These are phyloP conservation scores for Globisporangium paddicum DNA, from an alignment of 352 stramenopile species.

Conservation along the genomic window DNA sequence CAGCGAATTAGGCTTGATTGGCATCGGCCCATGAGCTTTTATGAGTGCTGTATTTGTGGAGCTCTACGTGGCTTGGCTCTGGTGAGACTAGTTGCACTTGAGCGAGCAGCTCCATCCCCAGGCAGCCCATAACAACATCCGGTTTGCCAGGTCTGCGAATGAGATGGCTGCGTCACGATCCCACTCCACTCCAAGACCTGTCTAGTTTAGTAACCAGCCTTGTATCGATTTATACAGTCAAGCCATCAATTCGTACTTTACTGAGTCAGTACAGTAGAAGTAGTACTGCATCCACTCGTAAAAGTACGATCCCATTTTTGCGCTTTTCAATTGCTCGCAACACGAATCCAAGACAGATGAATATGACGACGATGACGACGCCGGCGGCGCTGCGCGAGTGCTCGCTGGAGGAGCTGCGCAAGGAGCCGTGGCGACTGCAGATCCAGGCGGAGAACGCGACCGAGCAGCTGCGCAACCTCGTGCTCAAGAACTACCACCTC, in stretches of 20 bases:
- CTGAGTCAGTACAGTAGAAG: background rate
- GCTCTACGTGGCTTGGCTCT: background rate
- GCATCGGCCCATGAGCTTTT: background rate
- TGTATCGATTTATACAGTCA: background rate
- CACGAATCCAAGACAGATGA: background rate
- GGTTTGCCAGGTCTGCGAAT: background rate
- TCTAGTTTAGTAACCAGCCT: background rate
- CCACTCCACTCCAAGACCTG: background rate
- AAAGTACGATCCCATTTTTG: background rate
- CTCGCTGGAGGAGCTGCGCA: conserved; percentile 80
- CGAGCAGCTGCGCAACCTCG: conserved; percentile 71
- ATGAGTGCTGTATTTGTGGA: background rate
- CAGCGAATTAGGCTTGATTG: background rate
- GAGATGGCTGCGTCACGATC: conserved; percentile 2
- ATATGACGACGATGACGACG: conserved; percentile 4
- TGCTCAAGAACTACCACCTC: conserved; percentile 89
- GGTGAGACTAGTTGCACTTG: background rate
- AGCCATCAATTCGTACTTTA: background rate
- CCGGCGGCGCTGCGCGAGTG: conserved; percentile 35
- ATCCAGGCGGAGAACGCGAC: conserved; percentile 73
- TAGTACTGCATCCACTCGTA: background rate
- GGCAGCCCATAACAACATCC: background rate
- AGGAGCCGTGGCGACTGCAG: conserved; percentile 80
- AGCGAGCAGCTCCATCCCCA: background rate
- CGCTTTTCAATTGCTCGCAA: background rate